Evolutionary conservation across 208 protist genomes (phyloP), one percentile per base, ranked within the genome.

Genomic region (Wallacemonas rigidus): DNA sequence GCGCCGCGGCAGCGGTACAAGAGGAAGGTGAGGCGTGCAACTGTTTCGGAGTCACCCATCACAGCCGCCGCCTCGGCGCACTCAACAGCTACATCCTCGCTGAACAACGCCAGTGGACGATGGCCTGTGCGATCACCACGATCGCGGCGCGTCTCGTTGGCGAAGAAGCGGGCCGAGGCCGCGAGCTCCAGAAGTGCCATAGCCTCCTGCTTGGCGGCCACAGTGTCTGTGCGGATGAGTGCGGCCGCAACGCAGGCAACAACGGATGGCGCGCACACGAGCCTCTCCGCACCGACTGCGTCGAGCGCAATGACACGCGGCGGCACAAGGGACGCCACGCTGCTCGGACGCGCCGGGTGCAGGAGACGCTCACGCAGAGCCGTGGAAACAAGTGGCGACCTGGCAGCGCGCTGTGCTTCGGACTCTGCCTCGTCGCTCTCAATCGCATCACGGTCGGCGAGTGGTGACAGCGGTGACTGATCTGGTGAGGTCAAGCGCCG

Each of bases 21-120:
- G 2, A 93, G 67, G 77, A 91, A 89, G 40, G 89, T 89, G 55
- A 93, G 77, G 6, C 88, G 82, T 53, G 85, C 80, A 35, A 93
- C 83, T 2, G 76, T 86, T 47, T 93, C 85, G 2, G 80, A 54
- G 69, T 93, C 88, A 0, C 88, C 85, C 38, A 67, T 71, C 38
- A 80, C 45, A 11, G 85, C 88, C 2, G 85, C 85, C 2, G 72
- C 80, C 67, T 93, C 88, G n/a, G 88, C 88, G 60, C 80, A 89
- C 60, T 77, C 76, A 50, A 82, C 80, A 36, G 72, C 77, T 26
- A 89, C 75, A n/a, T 69, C 54, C 62, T 87, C 79, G 50, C 75
- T 76, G 67, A 91, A 88, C 11, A 85, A 51, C 8, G 55, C 47
- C 11, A 38, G 54, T 58, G 60, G 14, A 39, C 36, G 60, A 9